Base-by-base conservation (phyloP, 2,329 filamentous ascomycete genomes). In the Calonectria hongkongensis region DNA sequence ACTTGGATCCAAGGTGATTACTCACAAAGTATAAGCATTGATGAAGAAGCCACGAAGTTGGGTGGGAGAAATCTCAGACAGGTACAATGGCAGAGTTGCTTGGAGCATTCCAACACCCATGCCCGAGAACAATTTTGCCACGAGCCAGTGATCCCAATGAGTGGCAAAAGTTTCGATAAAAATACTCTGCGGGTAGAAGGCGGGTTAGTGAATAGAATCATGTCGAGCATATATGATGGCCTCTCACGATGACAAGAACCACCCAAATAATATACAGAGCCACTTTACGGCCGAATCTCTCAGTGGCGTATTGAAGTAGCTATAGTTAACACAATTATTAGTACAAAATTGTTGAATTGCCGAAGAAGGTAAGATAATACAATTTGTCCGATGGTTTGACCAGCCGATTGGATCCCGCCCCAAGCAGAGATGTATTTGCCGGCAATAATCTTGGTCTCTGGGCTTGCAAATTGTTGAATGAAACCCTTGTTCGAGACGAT, bases 401-500 rank as follows among this genome's bases (percentile, higher is more conserved):
- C 84, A 3, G 82, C 80, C 0, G 82, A 83, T 70, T 84, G 83
- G 28, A 85, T 84, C 1, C 83, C 83, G 28, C 84, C 83, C 83
- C 84, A 85, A 0, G 83, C 83, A 0, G 84, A 83, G 39, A 85
- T 76, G 67, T 84, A 84, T 70, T 81, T 83, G 1, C 81, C 81
- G 2, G 73, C 74, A 48, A 85, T 83, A 47, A 84, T 82, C 0
- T 71, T 79, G 2, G 79, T 84, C 0, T 78, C 81, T 0, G 78
- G 70, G 7, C 66, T 76, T 0, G 82, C 76, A 56, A 86, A 80
- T 45, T 85, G 83, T 21, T 63, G 76, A 48, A 86, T 84, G 66
- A 86, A 86, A 1, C 85, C 85, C 50, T 83, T 82, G 70, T 86
- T 86, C 1, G 85, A 82, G 6, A 85, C 81, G 33, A 86, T 83